A percentile compares a stretch with the other conserved stretches of the same genome.
phyloP scores from a whole-genome alignment of 192 early-diverging fungal species.

The Coemansia asiatica region DNA sequence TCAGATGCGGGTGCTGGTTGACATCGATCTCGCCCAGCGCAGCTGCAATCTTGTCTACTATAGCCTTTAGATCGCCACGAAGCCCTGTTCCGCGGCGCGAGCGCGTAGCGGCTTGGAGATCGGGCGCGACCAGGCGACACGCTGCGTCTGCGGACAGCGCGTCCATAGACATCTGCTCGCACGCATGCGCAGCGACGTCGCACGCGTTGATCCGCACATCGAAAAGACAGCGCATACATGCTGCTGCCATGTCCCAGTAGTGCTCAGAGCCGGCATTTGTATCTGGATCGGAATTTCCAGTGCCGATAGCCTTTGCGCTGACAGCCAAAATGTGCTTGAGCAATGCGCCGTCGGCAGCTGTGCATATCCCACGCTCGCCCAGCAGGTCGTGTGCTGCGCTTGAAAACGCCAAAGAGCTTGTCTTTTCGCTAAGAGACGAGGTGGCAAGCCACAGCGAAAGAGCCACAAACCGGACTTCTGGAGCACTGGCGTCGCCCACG shows the following conservation, averaged over 20 bases:
- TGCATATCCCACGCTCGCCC: conserved; percentile 47
- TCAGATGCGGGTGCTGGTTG: conserved; percentile 26
- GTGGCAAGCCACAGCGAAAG: conserved; percentile 35
- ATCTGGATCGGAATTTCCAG: not conserved
- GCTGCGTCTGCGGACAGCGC: conserved; percentile 20
- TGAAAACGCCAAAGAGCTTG: conserved; percentile 5
- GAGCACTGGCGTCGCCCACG: not conserved
- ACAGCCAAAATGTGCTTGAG: conserved; percentile 24
- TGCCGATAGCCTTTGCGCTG: conserved; percentile 8
- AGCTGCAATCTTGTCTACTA: conserved; percentile 26
- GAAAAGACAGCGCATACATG: conserved; percentile 42
- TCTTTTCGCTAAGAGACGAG: not conserved
- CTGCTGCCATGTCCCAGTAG: conserved; percentile 27
- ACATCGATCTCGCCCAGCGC: conserved; percentile 34
- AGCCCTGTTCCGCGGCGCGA: conserved; percentile 34
- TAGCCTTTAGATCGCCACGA: conserved; percentile 44
- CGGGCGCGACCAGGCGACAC: conserved; percentile 36
- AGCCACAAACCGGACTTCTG: conserved; percentile 27
- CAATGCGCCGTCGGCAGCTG: conserved; percentile 32
- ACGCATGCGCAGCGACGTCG: conserved; percentile 13
- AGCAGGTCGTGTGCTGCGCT: conserved; percentile 23
- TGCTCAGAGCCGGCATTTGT: conserved; percentile 7
- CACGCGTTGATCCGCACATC: conserved; percentile 42
- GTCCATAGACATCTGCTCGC: conserved; percentile 40
- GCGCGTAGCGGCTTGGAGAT: conserved; percentile 30